Evolutionary conservation across 352 stramenopile genomes (phyloP), one percentile per base, ranked within the genome.

Genomic region (Saprolegnia diclina): DNA sequence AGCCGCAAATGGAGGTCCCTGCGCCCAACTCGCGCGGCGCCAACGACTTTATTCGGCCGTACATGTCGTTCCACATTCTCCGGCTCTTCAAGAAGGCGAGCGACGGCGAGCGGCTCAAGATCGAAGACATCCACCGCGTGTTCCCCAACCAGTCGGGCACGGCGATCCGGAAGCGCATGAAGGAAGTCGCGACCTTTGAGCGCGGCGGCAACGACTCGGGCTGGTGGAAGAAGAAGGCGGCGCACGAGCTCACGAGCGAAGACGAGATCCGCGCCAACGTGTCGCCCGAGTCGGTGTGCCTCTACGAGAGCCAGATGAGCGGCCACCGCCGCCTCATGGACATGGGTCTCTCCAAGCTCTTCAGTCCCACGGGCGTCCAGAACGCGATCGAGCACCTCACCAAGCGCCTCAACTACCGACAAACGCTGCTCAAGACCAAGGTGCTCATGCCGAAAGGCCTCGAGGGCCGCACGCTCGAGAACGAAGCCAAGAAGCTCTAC

Each of bases 231-330:
- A 92, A 90, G 71, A 92, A 92, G 50, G 65, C 80, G 7, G 67
- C 75, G 18, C 81, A 76, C 3, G 76, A 86, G 61, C 67, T 91
- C 7, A 81, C 84, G 53, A 91, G 77, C 55, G 83, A 91, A 56
- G 86, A 94, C 56, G 86, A 90, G 50, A 89, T 91, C 48, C 79
- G 81, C 21, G 80, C 80, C 2, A 90, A 74, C 48, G 88, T 94
- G 55, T 79, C 80, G 1, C 86, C 86, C 16, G 86, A 94, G 66
- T 88, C 79, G 24, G 86, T 94, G 18, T 94, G 86, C 64, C 74
- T 94, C 29, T 91, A 94, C 67, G 86, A 94, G 71, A 92, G 82
- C 42, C 92, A 92, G 84, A 94, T 94, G 86, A 84, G 83, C 32
- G 86, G 86, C n/a, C 84, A 94, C 62, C 73, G 85, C 21, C 77